A percentile compares a stretch with the other conserved stretches of the same genome.
These are phyloP conservation scores for Buddleja alternifolia DNA, from an alignment of 257 asterid species.

Conservation along the genomic window DNA sequence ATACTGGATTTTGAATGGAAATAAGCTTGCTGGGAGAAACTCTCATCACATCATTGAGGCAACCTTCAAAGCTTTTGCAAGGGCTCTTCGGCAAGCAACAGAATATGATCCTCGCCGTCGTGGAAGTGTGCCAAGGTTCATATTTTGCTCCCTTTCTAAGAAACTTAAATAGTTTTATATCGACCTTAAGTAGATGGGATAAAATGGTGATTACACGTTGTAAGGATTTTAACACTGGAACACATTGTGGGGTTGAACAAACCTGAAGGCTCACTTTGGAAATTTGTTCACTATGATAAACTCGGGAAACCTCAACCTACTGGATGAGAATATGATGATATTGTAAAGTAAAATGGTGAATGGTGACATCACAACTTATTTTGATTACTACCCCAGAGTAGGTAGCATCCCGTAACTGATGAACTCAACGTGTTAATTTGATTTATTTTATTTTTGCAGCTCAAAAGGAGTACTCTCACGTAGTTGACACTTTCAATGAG, in stretches of 20 bases:
- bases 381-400: too few relatives aligned
- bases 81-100: slow-evolving; percentile 98
- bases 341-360: too few relatives aligned
- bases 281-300: slow-evolving; percentile 1
- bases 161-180: not conserved
- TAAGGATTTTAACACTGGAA: not conserved
- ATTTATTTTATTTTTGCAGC: slow-evolving; percentile 47
- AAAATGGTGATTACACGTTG: too few relatives aligned
- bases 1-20: slow-evolving; percentile 25
- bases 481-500: slow-evolving; percentile 36
- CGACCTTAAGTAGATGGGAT: too few relatives aligned
- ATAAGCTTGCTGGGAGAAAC: slow-evolving; percentile 87
- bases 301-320: too few relatives aligned
- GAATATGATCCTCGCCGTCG: slow-evolving; percentile 83
- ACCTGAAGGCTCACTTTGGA: not conserved
- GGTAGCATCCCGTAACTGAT: too few relatives aligned
- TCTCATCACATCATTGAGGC: slow-evolving; percentile 99
- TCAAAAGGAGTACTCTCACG: slow-evolving; percentile 85
- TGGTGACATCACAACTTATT: too few relatives aligned
- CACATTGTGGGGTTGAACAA: not conserved
- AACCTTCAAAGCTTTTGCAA: slow-evolving; percentile 96
- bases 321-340: too few relatives aligned
- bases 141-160: not conserved
- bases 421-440: slow-evolving; percentile 12
- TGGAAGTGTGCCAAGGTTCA: slow-evolving; percentile 90